Evolutionary conservation across 2,329 filamentous ascomycete genomes (phyloP), one percentile per base, ranked within the genome.

Genomic region (Dactylellina leptospora): DNA sequence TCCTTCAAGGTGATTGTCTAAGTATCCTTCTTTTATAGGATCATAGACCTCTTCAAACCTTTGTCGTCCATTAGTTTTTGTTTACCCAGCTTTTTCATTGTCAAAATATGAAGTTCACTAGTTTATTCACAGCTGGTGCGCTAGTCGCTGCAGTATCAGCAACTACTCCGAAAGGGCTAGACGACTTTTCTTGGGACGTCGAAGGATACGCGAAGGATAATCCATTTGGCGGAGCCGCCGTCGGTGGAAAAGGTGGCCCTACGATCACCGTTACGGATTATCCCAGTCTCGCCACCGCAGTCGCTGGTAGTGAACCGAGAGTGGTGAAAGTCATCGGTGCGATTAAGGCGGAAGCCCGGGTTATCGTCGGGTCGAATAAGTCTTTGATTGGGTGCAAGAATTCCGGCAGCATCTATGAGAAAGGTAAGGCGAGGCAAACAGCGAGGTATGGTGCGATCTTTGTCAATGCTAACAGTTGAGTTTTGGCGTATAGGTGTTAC

Each of bases 261-360:
- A 85, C 82, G 0, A 81, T 84, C 4, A 82, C 81, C 0, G 79
- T 82, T 18, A 82, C 76, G 5, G 83, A 80, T 4, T 80, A 78
- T 2, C 80, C 79, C 55, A 79, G 81, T 45, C 80, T 85, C 30
- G 77, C 79, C 5, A 78, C 80, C 0, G 84, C 83, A 5, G 82
- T 84, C 8, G 75, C 80, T 4, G 82, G 83, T 30, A 81, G 82
- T 13, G 81, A 79, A 2, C 78, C 81, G 8, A 79, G 80, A 54
- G 81, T 85, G 38, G 80, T 85, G 44, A 75, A 84, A 36, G 80
- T 85, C 44, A 78, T 78, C 30, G 83, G 83, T 2, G 73, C 80
- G 10, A 84, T 85, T 74, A 80, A 78, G 0, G 76, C 82, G 59
- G 76, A 80, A 1, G 78, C 82, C 8, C 77, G 77, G 2, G 80